phyloP scores from a whole-genome alignment of 305 asterid species.

The Fraxinus dipetala region DNA sequence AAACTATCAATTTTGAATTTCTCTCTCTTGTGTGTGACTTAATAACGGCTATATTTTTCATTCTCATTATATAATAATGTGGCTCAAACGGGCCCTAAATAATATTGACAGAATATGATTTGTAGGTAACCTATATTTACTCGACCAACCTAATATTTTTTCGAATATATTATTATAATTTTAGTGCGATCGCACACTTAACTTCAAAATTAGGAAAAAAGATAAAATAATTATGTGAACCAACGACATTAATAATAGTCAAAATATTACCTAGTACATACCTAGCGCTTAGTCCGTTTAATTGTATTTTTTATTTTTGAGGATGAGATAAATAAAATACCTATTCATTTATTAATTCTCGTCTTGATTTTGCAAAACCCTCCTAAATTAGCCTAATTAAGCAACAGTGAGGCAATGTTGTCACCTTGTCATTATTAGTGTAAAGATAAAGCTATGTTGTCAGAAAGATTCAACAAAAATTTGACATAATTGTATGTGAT shows the following conservation, averaged over 20 bases:
- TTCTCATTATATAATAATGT: too few relatives aligned
- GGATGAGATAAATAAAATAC: too few relatives aligned
- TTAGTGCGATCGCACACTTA: background rate
- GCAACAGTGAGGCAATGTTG: background rate
- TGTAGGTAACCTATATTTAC: constrained; percentile 1
- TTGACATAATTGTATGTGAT: too few relatives aligned
- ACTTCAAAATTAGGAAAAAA: background rate
- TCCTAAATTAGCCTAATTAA: background rate
- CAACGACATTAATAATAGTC: background rate
- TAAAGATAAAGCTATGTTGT: too few relatives aligned
- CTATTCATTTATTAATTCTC: background rate
- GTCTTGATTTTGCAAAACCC: background rate
- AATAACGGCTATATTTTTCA: too few relatives aligned
- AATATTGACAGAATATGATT: background rate
- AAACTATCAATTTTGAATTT: too few relatives aligned
- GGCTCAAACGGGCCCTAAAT: background rate
- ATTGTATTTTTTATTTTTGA: too few relatives aligned
- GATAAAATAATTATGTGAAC: background rate
- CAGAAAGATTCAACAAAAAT: too few relatives aligned
- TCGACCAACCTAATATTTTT: background rate
- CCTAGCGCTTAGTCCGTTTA: too few relatives aligned
- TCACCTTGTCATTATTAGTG: background rate
- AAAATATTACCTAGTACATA: background rate
- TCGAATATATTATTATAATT: background rate
- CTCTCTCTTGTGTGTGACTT: too few relatives aligned